A percentile compares a stretch with the other conserved stretches of the same genome.
These are phyloP conservation scores for Pythium myriotylum DNA, from an alignment of 352 stramenopile genomes.

Conservation along the genomic window DNA sequence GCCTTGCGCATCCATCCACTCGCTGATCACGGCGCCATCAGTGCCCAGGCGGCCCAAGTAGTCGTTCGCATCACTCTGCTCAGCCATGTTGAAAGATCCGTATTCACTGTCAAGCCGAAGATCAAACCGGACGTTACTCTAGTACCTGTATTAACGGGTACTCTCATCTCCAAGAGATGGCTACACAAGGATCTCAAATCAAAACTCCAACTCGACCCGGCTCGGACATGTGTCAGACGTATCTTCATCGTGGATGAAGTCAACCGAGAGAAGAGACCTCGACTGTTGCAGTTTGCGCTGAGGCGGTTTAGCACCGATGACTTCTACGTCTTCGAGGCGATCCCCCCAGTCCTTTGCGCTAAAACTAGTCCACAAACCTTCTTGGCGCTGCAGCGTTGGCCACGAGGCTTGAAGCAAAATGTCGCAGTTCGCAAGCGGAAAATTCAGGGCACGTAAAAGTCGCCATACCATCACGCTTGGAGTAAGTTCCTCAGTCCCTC, in stretches of 20 bases:
- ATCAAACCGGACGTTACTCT: not conserved
- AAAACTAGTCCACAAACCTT: conserved; percentile 44
- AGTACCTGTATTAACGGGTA: conserved; percentile 25
- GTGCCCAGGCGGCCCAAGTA: conserved; percentile 11
- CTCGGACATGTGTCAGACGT: not conserved
- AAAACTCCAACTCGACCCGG: conserved; percentile 17
- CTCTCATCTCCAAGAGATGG: conserved; percentile 18
- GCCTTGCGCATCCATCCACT: conserved; percentile 25
- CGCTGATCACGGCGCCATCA: conserved; percentile 10
- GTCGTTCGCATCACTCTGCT: conserved; percentile 7
- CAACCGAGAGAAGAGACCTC: conserved; percentile 13
- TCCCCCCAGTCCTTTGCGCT: conserved; percentile 44
- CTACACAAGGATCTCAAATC: conserved; percentile 3
- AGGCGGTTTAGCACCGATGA: not conserved
- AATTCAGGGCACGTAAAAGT: conserved; percentile 45
- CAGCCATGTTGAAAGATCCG: conserved; percentile 4
- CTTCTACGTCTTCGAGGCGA: conserved; percentile 8
- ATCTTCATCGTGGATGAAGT: conserved; percentile 14
- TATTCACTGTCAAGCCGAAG: not conserved
- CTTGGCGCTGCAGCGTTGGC: conserved; percentile 29
- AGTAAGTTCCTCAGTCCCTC: conserved; percentile 7
- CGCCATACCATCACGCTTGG: conserved; percentile 25
- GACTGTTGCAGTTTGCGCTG: conserved; percentile 1
- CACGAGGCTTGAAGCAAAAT: conserved; percentile 31
- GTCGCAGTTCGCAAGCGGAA: conserved; percentile 39